phyloP scores from a whole-genome alignment of 495 filamentous ascomycete genomes.

The Pyrenula massariospora region DNA sequence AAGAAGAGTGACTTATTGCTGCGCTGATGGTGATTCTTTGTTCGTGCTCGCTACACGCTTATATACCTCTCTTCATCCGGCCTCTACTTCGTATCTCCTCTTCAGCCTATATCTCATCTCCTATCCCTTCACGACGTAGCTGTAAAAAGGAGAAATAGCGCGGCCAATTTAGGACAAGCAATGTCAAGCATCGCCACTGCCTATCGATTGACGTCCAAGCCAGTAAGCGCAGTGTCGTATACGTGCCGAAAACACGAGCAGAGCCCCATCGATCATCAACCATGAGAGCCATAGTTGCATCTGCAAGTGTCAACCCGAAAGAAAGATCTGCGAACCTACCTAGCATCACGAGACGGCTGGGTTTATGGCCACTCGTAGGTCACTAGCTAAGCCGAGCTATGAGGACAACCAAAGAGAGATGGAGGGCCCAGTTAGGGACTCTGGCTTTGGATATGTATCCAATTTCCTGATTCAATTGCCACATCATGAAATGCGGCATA shows the following conservation, averaged over 20 bases:
- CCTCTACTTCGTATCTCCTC: not conserved
- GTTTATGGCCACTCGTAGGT: too few species aligned
- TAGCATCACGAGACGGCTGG: too few species aligned
- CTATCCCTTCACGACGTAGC: not conserved
- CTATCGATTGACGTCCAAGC: not conserved
- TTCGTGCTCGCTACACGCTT: not conserved
- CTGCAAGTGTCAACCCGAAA: not conserved
- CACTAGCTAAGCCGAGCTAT: too few species aligned
- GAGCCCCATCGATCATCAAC: not conserved
- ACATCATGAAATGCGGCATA: too few species aligned
- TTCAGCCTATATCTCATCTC: not conserved
- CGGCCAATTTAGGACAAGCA: not conserved
- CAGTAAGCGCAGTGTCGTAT: not conserved
- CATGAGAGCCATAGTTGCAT: not conserved
- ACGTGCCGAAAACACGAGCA: not conserved
- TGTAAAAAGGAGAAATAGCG: not conserved
- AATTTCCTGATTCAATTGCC: too few species aligned
- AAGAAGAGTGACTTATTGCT: too few species aligned
- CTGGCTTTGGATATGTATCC: too few species aligned
- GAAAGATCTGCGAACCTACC: too few species aligned
- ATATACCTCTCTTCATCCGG: not conserved
- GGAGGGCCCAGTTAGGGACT: too few species aligned
- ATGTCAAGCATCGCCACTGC: not conserved
- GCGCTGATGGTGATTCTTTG: not conserved
- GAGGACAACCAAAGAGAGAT: too few species aligned